Percentiles rank a stretch among this genome's conserved stretches.
Evolutionary conservation across 1,284 basidiomycete species (phyloP).

Genomic region (Microbotryum scabiosae): DNA sequence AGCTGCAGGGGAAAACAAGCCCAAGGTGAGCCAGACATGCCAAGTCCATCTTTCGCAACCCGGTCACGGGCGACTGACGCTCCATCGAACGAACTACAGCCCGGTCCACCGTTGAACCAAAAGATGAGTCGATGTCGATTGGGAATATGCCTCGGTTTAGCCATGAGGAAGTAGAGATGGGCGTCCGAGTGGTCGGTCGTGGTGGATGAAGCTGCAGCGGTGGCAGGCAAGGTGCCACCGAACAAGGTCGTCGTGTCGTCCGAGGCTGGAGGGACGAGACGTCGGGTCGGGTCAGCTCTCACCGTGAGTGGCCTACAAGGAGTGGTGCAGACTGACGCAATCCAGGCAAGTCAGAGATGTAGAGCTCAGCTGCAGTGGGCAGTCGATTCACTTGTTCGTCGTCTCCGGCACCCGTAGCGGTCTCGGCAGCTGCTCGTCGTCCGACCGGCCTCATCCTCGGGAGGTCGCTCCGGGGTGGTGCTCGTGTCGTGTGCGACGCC

Average conservation of each 20-base stretch:
- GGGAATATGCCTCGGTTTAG: constrained; percentile 74
- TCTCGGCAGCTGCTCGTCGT: too few species aligned
- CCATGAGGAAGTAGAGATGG: constrained; percentile 82
- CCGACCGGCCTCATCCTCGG: too few species aligned
- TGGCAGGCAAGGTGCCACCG: constrained; percentile 33
- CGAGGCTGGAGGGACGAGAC: not conserved
- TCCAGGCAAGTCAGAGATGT: constrained; percentile 9
- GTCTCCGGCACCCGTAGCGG: too few species aligned
- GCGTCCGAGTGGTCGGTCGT: constrained; percentile 45
- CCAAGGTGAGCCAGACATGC: not conserved
- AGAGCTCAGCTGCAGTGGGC: constrained; percentile 16
- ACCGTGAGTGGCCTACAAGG: not conserved
- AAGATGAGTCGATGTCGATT: constrained; percentile 59
- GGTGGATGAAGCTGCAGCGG: not conserved
- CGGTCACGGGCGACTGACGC: too few species aligned
- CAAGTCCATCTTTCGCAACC: too few species aligned
- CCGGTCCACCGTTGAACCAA: constrained; percentile 52
- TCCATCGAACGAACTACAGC: constrained; percentile 94
- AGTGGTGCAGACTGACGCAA: constrained; percentile 1
- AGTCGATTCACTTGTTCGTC: not conserved
- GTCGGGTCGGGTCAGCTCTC: not conserved
- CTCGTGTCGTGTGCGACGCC: too few species aligned
- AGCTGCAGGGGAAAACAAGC: constrained; percentile 34
- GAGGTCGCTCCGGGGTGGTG: too few species aligned
- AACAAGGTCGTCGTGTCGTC: constrained; percentile 22